Base-by-base conservation (phyloP, 2,329 filamentous ascomycete genomes). In the Ophiosphaerella herpotricha region DNA sequence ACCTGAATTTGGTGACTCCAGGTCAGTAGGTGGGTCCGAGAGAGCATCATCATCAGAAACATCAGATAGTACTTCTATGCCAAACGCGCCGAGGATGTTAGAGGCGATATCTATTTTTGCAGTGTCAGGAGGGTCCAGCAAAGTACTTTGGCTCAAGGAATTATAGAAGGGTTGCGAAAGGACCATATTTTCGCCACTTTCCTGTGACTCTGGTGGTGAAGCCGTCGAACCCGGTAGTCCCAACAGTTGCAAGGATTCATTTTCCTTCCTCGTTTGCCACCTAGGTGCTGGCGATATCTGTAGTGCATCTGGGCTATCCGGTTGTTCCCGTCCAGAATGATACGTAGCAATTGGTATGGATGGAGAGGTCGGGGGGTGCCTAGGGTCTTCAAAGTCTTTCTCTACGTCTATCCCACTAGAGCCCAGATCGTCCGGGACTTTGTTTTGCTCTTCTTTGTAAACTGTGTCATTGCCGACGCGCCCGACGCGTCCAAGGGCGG, bases 291-390 rank as follows among this genome's bases (percentile, higher is more conserved):
- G 55, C 4, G 63, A 61, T 39, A 29, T 46, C 38, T 67, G 62
- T 2, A 71, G 55, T 2, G 64, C 64, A 52, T 71, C 68, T n/a
- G 68, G 67, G 35, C 68, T 71, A 36, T 69, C 67, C 40, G 52
- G 55, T n/a, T 32, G 50, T 29, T 58, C 48, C 41, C 39, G 23
- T 26, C n/a, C 38, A 11, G 24, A 33, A 11, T 23, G 14, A 9
- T 42, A 43, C 9, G 50, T 50, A 14, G 48, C 39, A 7, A 24
- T 33, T 8, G 60, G 61, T 47, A 63, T 63, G 36, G 60, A 48
- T n/a, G 63, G 57, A 38, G 63, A 66, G 8, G 52, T 45, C 13
- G 59, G 54, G 24, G 57, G 60, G 40, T 54, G 57, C 37, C 16
- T 45, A 6, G 21, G 35, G 16, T 18, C n/a, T 9, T 34, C 36